phyloP scores from a whole-genome alignment of 2,329 filamentous ascomycete genomes.

The Nigrograna mackinnonii region DNA sequence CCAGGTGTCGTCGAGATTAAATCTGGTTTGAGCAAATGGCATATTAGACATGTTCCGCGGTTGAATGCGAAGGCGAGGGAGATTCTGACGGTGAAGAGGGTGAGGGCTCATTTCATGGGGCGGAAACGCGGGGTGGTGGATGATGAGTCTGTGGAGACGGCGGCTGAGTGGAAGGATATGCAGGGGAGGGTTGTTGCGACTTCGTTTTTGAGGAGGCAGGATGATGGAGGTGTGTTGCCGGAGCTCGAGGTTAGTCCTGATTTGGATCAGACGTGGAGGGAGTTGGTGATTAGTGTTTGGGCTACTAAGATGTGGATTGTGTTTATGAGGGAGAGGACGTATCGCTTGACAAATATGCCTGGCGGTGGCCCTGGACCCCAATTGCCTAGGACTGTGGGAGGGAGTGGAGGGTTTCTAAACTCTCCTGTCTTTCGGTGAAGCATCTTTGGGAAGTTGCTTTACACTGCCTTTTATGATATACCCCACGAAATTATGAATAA shows the following conservation, averaged over 20 bases:
- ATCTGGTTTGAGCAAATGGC: conserved; percentile 19
- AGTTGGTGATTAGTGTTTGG: conserved; percentile 26
- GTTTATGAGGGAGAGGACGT: conserved; percentile 21
- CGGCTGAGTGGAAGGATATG: conserved; percentile 23
- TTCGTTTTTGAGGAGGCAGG: conserved; percentile 17
- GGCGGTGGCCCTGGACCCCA: too few species aligned
- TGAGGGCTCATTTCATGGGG: conserved; percentile 8
- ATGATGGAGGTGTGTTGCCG: conserved; percentile 19
- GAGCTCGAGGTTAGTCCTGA: conserved; percentile 21
- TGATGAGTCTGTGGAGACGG: conserved; percentile 18
- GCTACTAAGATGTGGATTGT: conserved; percentile 28
- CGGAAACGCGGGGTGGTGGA: conserved; percentile 6
- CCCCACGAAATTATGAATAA: too few species aligned
- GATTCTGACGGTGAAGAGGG: conserved; percentile 25
- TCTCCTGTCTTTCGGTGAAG: too few species aligned
- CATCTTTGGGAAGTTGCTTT: too few species aligned
- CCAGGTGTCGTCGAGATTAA: conserved; percentile 22
- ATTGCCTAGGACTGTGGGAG: too few species aligned
- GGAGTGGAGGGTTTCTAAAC: too few species aligned
- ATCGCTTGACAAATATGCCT: too few species aligned
- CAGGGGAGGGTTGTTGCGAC: conserved; percentile 23
- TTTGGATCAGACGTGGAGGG: conserved; percentile 25
- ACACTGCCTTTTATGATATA: too few species aligned
- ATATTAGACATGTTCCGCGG: conserved; percentile 17
- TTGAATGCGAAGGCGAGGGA: conserved; percentile 13